Base-by-base conservation (phyloP, 2,329 filamentous ascomycete species). In the Chaetothyriales sp. region DNA sequence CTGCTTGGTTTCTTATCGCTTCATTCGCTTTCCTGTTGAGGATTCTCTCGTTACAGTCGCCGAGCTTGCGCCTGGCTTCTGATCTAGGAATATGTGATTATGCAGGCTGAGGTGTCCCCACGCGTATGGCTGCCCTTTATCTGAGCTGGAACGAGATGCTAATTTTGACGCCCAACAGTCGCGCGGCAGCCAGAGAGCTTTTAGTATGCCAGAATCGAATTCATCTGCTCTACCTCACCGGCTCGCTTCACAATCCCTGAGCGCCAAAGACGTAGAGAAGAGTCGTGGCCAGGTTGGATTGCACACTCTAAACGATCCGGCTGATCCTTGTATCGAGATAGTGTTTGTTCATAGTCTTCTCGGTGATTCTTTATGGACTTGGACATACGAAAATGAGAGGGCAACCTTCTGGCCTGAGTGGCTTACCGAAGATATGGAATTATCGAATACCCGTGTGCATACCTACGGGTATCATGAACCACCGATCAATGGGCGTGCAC, bases 381-480 rank as follows among this genome's bases (percentile, higher is more conserved):
- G 71, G 70, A 62, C 62, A 9, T 61, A 44, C 7, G 29, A 25
- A 25, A 25, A 25, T 3, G 22, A 25, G 22, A 25, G 22, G 22
- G 22, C 22, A 25, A 44, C 22, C 10, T 72, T 67, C 53, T 72
- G 70, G 70, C 70, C 70, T 1, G 51, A 60, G 20, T 73, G 67
- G 66, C 63, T 71, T 0, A 65, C 66, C n/a, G 43, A 49, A 10
- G 63, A 65, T 18, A 55, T 58, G 0, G 57, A 45, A 1, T 56
- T 64, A 22, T 28, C 46, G 2, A 22, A 28, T n/a, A 55, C 54
- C 13, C 48, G 62, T 9, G 57, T 64, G 22, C 52, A 59, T 6
- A 59, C 51, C 8, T 65, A 60, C 49, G 62, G 63, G 2, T 65
- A 65, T 50, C 54, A 62, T 6, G 22, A 25, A 50, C 54, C 60